Evolutionary conservation across 2,329 filamentous ascomycete species (phyloP).

Genomic region (Colletotrichum paranaense): DNA sequence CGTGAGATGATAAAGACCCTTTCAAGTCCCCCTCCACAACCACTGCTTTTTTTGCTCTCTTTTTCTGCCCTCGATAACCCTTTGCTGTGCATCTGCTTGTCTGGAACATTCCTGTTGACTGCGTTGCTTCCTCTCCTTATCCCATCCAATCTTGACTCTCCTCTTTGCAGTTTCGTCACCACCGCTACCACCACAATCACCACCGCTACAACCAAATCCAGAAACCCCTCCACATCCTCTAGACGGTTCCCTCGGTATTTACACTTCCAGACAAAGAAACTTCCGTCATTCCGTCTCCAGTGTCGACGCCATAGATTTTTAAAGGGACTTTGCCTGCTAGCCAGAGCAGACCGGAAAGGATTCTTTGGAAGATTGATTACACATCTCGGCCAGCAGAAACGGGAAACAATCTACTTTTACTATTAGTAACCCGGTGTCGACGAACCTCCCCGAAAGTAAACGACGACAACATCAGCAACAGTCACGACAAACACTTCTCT

Average conservation of each 20-base stretch:
- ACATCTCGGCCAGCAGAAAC: not conserved
- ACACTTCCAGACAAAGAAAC: slow-evolving; percentile 6
- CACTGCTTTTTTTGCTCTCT: not conserved
- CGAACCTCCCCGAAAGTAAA: not conserved
- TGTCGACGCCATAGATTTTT: not conserved
- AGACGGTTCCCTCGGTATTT: not conserved
- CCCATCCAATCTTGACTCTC: not conserved
- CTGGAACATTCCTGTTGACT: slow-evolving; percentile 18
- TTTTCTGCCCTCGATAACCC: not conserved
- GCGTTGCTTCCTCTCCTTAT: not conserved
- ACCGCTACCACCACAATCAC: not conserved
- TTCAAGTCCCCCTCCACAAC: slow-evolving; percentile 26
- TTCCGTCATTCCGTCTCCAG: not conserved
- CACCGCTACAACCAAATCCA: not conserved
- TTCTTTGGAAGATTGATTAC: slow-evolving; percentile 12
- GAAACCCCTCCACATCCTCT: not conserved
- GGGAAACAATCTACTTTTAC: not conserved
- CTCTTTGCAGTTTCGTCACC: not conserved
- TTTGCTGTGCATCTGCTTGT: slow-evolving; percentile 22
- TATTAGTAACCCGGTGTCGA: not conserved
- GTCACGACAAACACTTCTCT: not conserved
- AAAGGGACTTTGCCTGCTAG: slow-evolving; percentile 2
- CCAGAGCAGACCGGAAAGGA: slow-evolving; percentile 5
- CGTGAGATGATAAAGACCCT: slow-evolving; percentile 33
- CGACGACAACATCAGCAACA: not conserved